phyloP scores from a whole-genome alignment of 73 alveolate species.

The Paramecium biaurelia region DNA sequence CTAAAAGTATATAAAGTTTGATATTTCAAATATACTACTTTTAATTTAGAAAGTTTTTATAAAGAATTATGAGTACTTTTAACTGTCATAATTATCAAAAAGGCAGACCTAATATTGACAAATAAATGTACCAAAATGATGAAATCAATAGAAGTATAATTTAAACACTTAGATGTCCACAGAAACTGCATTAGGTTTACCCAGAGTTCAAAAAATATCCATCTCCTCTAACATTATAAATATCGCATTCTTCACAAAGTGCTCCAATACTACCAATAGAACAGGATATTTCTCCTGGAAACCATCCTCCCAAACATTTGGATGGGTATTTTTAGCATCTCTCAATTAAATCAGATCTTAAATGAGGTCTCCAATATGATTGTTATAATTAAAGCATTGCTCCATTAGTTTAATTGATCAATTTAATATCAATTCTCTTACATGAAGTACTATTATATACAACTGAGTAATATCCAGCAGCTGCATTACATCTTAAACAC shows the following conservation, averaged over 20 bases:
- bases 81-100: background rate
- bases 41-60: background rate
- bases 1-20: background rate
- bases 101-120: background rate
- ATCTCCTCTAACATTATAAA: background rate
- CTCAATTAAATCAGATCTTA: background rate
- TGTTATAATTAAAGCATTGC: background rate
- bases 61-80: background rate
- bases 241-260: constrained; percentile 44
- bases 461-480: constrained; percentile 6
- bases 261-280: background rate
- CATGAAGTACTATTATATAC: background rate
- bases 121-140: background rate
- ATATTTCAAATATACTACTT: background rate
- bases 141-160: background rate
- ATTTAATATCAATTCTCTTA: background rate
- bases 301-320: constrained; percentile 26
- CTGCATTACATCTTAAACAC: background rate
- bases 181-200: background rate
- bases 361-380: constrained; percentile 23
- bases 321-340: background rate
- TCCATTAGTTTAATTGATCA: background rate
- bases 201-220: background rate
- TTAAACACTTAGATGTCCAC: background rate
- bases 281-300: background rate